Evolutionary conservation across 305 asterid genomes (phyloP).

Genomic region (Petunia hybrid): DNA sequence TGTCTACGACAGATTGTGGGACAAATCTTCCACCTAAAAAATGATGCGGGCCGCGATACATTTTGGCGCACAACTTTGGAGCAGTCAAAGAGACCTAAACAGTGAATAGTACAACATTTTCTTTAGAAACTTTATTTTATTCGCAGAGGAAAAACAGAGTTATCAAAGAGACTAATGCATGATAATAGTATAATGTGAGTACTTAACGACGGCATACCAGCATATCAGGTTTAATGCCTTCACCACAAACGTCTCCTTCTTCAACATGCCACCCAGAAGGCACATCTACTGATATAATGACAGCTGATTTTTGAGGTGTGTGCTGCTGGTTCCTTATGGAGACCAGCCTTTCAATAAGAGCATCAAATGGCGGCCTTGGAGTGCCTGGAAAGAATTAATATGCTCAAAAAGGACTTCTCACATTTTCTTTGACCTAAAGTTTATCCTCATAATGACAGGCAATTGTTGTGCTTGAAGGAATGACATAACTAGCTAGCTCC

Average conservation of each 20-base stretch:
- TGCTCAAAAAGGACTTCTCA: conserved; percentile 30
- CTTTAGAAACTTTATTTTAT: conserved; percentile 26
- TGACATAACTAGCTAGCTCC: conserved; percentile 21
- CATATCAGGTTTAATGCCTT: conserved; percentile 85
- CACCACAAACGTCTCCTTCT: conserved; percentile 79
- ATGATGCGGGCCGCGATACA: conserved; percentile 83
- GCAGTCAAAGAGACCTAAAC: conserved; percentile 89
- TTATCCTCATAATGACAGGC: not conserved
- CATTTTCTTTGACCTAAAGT: conserved; percentile 5
- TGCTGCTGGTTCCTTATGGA: conserved; percentile 46
- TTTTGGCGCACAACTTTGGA: conserved; percentile 92
- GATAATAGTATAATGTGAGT: conserved; percentile 26
- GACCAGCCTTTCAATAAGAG: conserved; percentile 65
- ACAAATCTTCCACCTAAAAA: conserved; percentile 96
- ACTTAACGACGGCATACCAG: conserved; percentile 59
- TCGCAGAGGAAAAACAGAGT: not conserved
- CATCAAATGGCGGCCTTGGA: conserved; percentile 95
- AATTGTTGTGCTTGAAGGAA: conserved; percentile 8
- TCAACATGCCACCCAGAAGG: conserved; percentile 99
- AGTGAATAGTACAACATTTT: conserved; percentile 23
- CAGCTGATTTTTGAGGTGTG: conserved; percentile 57
- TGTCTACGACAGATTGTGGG: conserved; percentile 73
- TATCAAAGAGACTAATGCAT: not conserved
- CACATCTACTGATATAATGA: conserved; percentile 80
- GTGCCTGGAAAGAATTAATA: conserved; percentile 60